Base-by-base conservation (phyloP, 2,329 filamentous ascomycete species). In the Graphilbum fragrans region DNA sequence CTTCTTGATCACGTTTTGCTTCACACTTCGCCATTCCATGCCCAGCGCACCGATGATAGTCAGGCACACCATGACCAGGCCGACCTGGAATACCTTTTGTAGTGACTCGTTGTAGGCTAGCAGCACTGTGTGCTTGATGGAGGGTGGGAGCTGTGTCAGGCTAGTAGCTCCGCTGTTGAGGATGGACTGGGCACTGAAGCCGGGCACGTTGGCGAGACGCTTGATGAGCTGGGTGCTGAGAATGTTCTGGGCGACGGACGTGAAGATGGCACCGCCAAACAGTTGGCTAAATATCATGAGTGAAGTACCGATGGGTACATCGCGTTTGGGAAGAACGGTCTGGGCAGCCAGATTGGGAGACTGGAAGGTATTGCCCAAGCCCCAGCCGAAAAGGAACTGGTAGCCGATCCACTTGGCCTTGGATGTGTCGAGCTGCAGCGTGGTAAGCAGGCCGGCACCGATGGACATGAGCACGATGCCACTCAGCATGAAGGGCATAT, bases 81-180 rank as follows among this genome's bases (percentile, higher is more conserved):
- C 69, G 9, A 83, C 72, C 46, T 74, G 70, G 53, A 81, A 85
- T 1, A 70, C 69, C 44, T 68, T 59, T 2, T 67, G 66, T 31
- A 86, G 56, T 0, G 77, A 65, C 20, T 63, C 55, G 52, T 83
- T 84, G 59, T 86, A 86, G 0, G 67, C 75, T 1, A 14, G 2
- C 14, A 44, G 40, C 33, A 52, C 51, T 1, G 41, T 31, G 0
- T 37, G 38, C 31, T 41, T 46, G 31, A 52, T 39, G 23, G 42
- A 36, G 5, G 43, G 51, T 19, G 54, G 52, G 14, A 58, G 49
- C 11, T 52, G 17, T 8, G 48, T 49, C 20, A 45, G 38, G 32
- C 37, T 45, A 3, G 49, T 55, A 37, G 49, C 49, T 37, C 50
- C 49, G 33, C 39, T 43, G 31, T 44, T 33, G 35, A 50, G 46